Percentiles rank a stretch among this genome's conserved stretches.
These are phyloP conservation scores for Coprinopsis strossmayeri DNA, from an alignment of 768 basidiomycete genomes.

Conservation along the genomic window DNA sequence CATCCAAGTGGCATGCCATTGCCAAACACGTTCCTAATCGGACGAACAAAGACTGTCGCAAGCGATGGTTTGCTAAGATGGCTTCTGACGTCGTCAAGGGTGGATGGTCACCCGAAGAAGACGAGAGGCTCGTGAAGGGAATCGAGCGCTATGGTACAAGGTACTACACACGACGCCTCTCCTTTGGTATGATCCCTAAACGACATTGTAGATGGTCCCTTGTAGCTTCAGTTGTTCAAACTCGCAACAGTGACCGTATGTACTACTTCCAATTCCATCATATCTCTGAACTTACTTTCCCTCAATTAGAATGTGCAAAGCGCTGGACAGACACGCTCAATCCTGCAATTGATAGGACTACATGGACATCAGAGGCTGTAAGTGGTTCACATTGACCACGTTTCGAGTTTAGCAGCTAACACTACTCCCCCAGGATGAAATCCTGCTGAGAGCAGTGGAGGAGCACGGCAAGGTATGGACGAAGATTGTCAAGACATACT, in stretches of 20 bases:
- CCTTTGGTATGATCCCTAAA: conserved; percentile 5
- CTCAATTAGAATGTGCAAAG: conserved; percentile 46
- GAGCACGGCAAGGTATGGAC: conserved; percentile 57
- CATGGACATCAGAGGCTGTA: conserved; percentile 52
- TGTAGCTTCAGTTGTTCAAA: conserved; percentile 50
- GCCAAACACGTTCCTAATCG: conserved; percentile 57
- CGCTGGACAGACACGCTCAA: conserved; percentile 59
- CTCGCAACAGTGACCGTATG: conserved; percentile 55
- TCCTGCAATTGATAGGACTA: conserved; percentile 52
- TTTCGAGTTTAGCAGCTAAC: conserved; percentile 8
- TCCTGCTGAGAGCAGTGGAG: conserved; percentile 47
- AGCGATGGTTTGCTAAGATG: conserved; percentile 61
- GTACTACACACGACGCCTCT: conserved; percentile 20
- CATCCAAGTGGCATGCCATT: conserved; percentile 58
- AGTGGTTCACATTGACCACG: conserved; percentile 12
- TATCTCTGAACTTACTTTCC: conserved; percentile 13
- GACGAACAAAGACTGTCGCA: conserved; percentile 60
- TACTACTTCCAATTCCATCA: conserved; percentile 8
- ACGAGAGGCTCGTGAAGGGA: conserved; percentile 48
- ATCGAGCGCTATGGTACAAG: conserved; percentile 52
- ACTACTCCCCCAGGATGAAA: conserved; percentile 34
- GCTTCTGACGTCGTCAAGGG: conserved; percentile 56
- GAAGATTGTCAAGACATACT: conserved; percentile 55
- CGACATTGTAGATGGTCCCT: conserved; percentile 40
- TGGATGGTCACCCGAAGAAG: conserved; percentile 57